Percentiles rank a stretch among this genome's conserved stretches.
These are phyloP conservation scores for Irpex lacteus DNA, from an alignment of 1,284 basidiomycete species.

Conservation along the genomic window DNA sequence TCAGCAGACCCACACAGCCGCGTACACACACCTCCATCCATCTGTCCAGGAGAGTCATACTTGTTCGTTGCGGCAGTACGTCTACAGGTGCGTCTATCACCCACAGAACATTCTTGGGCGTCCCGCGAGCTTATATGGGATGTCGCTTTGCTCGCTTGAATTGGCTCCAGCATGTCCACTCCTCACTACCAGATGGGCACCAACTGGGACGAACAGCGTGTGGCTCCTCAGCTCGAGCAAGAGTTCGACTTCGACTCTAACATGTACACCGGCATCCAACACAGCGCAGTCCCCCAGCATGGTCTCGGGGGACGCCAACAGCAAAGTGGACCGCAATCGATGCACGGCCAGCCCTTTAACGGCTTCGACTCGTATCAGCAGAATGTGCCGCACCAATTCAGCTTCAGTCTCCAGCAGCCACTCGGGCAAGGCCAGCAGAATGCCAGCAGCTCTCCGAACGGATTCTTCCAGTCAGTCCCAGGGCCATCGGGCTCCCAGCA, in stretches of 20 bases:
- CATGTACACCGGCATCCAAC: slow-evolving; percentile 22
- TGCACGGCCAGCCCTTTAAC: slow-evolving; percentile 8
- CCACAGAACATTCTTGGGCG: not conserved
- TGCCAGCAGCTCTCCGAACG: not conserved
- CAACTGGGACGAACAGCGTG: slow-evolving; percentile 21
- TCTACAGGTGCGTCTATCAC: slow-evolving; percentile 2
- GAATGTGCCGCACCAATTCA: slow-evolving; percentile 11
- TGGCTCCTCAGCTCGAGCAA: slow-evolving; percentile 25
- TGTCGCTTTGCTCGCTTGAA: slow-evolving; percentile 29
- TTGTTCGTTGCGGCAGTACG: not conserved
- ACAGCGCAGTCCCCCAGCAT: slow-evolving; percentile 10
- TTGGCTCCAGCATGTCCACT: slow-evolving; percentile 35
- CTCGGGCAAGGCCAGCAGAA: not conserved
- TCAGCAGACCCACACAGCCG: not conserved
- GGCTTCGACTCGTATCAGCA: slow-evolving; percentile 15
- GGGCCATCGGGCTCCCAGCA: slow-evolving; percentile 1
- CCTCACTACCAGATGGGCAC: slow-evolving; percentile 32
- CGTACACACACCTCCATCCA: not conserved
- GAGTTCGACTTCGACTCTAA: slow-evolving; percentile 26
- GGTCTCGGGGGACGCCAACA: slow-evolving; percentile 11
- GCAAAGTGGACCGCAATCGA: slow-evolving; percentile 6
- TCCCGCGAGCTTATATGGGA: slow-evolving; percentile 4
- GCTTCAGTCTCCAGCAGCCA: slow-evolving; percentile 8
- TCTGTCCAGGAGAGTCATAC: not conserved
- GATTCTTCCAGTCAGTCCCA: not conserved